Conservation (phyloP, 2,329 filamentous ascomycete species). For the Xylariales sp. region DNA sequence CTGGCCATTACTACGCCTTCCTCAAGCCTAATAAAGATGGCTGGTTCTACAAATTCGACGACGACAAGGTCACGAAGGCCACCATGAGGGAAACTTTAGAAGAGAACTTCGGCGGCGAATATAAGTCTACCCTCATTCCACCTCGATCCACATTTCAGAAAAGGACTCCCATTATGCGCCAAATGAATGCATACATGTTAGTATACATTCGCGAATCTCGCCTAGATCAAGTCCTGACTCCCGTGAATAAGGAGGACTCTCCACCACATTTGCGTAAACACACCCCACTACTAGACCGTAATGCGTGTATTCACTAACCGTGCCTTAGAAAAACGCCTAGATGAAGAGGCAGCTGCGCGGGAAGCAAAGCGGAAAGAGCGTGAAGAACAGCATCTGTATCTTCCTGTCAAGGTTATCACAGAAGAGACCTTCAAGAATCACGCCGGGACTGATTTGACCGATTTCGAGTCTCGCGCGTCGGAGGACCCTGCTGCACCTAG, state of each 20-base stretch:
- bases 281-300: conserved; percentile 42
- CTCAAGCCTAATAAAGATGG: conserved; percentile 93
- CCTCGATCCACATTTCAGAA: conserved; percentile 63
- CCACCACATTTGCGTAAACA: conserved; percentile 81
- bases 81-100: conserved; percentile 92
- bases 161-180: conserved; percentile 69
- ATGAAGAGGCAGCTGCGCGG: conserved; percentile 81
- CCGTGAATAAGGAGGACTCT: conserved; percentile 80
- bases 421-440: conserved; percentile 84
- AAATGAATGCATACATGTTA: conserved; percentile 96
- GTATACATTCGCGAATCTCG: conserved; percentile 93
- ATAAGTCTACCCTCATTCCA: conserved; percentile 63
- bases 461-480: conserved; percentile 68
- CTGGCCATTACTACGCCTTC: conserved; percentile 98
- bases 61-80: conserved; percentile 95
- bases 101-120: conserved; percentile 96
- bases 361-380: conserved; percentile 87
- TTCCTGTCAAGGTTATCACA: conserved; percentile 83
- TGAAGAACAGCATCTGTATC: conserved; percentile 94
- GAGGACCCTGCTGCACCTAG: conserved; percentile 76
- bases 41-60: conserved; percentile 96
- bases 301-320: conserved; percentile 26
- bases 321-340: conserved; percentile 72
- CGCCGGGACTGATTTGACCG: conserved; percentile 84
- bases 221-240: conserved; percentile 83